Conservation (phyloP, 768 basidiomycete species). For the Rhodotorula sphaerocarpa region DNA sequence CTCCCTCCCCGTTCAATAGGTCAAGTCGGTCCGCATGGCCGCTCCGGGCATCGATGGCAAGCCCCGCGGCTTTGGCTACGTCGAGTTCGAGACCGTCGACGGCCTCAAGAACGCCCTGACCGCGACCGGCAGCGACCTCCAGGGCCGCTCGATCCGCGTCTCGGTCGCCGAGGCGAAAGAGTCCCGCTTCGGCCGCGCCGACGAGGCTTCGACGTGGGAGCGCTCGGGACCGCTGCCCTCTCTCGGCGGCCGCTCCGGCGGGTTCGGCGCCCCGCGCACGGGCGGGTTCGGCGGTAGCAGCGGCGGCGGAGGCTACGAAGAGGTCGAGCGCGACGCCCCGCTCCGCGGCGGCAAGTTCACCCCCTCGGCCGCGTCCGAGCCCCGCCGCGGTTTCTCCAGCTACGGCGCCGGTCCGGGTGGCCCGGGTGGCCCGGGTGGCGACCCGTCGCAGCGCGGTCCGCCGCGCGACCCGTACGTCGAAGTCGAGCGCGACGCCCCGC, state of each 20-base stretch:
- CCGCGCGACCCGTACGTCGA: slow-evolving; percentile 9
- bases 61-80: slow-evolving; percentile 95
- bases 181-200: slow-evolving; percentile 59
- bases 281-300: slow-evolving; percentile 45
- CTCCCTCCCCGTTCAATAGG: no score
- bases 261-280: slow-evolving; percentile 49
- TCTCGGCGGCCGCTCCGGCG: slow-evolving; percentile 43
- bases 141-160: slow-evolving; percentile 72
- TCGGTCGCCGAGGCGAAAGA: slow-evolving; percentile 68
- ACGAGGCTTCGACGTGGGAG: slow-evolving; percentile 50
- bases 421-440: background rate
- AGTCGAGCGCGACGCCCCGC: slow-evolving; percentile 34
- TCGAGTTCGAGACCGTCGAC: slow-evolving; percentile 83
- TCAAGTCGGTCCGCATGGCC: slow-evolving; percentile 83
- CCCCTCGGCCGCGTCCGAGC: slow-evolving; percentile 29
- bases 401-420: slow-evolving; percentile 3
- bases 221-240: slow-evolving; percentile 29
- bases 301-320: slow-evolving; percentile 35
- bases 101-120: slow-evolving; percentile 73
- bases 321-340: slow-evolving; percentile 44
- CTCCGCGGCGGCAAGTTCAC: slow-evolving; percentile 45
- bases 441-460: no score
- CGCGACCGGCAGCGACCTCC: slow-evolving; percentile 61
- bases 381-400: slow-evolving; percentile 13
- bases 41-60: slow-evolving; percentile 75